Evolutionary conservation across 163 green algal species (phyloP).

Genomic region (Coccomyxa subellipsoidea): DNA sequence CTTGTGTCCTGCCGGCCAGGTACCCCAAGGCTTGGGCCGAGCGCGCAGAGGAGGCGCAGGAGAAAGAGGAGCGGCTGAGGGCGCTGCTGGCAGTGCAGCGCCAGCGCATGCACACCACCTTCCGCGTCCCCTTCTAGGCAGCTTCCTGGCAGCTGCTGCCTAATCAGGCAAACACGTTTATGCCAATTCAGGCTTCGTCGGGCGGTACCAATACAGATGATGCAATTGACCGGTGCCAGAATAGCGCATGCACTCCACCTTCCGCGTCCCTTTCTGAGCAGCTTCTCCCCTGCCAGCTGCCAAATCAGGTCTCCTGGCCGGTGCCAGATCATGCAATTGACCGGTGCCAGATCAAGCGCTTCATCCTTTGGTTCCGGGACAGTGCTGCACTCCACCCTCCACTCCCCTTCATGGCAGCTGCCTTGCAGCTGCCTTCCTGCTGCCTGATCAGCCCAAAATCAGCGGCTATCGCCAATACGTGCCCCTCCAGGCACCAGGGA

Average conservation of each 20-base stretch:
- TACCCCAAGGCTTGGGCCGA: neutral
- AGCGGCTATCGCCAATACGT: no score
- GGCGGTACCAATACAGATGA: neutral
- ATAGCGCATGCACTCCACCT: neutral
- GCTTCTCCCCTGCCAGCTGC: neutral
- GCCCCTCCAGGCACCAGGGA: no score
- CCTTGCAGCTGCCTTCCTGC: no score
- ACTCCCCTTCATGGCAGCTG: no score
- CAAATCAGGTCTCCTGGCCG: neutral
- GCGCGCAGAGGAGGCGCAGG: neutral
- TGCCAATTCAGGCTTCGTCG: neutral
- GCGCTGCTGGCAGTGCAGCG: neutral
- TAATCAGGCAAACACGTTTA: no score
- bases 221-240: neutral
- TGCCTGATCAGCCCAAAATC: no score
- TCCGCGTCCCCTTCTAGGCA: neutral
- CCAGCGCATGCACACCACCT: neutral
- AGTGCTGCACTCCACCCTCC: neutral
- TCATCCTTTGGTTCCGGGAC: neutral
- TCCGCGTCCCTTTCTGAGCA: neutral
- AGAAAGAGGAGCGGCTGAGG: conserved; percentile 3
- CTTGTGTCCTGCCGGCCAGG: neutral
- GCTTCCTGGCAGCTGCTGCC: neutral
- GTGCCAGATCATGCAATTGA: no score
- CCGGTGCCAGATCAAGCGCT: neutral